Evolutionary conservation across 139 green algal genomes (phyloP).

Genomic region (Coccomyxa sp.): DNA sequence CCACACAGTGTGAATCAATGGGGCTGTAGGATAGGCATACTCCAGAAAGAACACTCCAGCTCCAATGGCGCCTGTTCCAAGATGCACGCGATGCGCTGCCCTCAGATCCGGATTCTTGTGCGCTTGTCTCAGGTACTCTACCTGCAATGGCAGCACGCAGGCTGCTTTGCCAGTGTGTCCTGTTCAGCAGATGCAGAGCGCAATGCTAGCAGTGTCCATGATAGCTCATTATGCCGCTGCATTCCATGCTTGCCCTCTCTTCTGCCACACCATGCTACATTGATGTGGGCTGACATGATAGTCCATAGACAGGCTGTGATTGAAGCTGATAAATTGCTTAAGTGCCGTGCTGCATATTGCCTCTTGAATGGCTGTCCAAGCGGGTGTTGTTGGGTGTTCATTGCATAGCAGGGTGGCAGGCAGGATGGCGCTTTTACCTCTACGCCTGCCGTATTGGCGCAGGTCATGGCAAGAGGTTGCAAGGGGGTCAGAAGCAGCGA

Average conservation of each 20-base stretch:
- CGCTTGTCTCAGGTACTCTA: neutral
- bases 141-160: too few species aligned
- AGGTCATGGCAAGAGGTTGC: slow-evolving; percentile 50
- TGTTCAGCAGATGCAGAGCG: too few species aligned
- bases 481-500: slow-evolving; percentile 57
- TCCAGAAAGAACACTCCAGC: slow-evolving; percentile 27
- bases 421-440: slow-evolving; percentile 5
- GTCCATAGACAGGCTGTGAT: neutral
- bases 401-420: slow-evolving; percentile 24
- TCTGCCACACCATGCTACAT: neutral
- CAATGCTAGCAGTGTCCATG: too few species aligned
- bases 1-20: slow-evolving; percentile 53
- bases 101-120: neutral
- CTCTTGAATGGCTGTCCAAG: too few species aligned
- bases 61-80: neutral
- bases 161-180: too few species aligned
- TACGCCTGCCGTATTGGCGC: neutral
- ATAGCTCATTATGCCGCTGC: too few species aligned
- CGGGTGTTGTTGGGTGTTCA: too few species aligned
- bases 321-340: neutral
- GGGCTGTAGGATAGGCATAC: slow-evolving; percentile 33
- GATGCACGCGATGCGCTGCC: neutral
- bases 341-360: neutral
- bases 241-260: too few species aligned
- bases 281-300: neutral